Percentiles rank a stretch among this genome's conserved stretches.
phyloP scores from a whole-genome alignment of 2,329 filamentous ascomycete genomes.

The Leptoxyphium fumago region DNA sequence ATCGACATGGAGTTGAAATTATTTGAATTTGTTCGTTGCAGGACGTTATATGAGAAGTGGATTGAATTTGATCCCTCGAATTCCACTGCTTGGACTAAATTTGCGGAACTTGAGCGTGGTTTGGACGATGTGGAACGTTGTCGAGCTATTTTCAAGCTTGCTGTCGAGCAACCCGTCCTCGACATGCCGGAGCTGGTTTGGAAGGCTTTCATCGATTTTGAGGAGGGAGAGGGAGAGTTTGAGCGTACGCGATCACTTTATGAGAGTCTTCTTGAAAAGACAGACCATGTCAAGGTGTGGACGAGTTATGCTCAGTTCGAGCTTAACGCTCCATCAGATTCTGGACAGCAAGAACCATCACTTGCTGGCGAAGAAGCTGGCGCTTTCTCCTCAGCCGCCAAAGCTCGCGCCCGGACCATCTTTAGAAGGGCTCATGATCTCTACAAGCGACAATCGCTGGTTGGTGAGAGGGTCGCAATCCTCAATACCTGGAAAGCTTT shows the following conservation, averaged over 20 bases:
- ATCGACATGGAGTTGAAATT: conserved; percentile 84
- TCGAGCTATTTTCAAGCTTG: conserved; percentile 83
- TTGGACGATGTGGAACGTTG: conserved; percentile 81
- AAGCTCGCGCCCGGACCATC: conserved; percentile 62
- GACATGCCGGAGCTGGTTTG: conserved; percentile 97
- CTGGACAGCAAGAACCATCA: conserved; percentile 50
- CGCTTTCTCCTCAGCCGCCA: conserved; percentile 52
- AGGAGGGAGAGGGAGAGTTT: conserved; percentile 89
- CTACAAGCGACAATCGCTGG: conserved; percentile 81
- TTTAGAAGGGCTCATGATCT: conserved; percentile 75
- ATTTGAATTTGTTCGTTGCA: conserved; percentile 85
- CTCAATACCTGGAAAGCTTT: conserved; percentile 89
- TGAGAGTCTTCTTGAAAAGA: conserved; percentile 81
- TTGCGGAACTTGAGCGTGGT: conserved; percentile 81
- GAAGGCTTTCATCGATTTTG: conserved; percentile 98
- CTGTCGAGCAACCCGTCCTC: conserved; percentile 63
- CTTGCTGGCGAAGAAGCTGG: conserved; percentile 33
- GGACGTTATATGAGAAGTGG: conserved; percentile 85
- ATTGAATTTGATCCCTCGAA: conserved; percentile 85
- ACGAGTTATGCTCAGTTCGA: conserved; percentile 98
- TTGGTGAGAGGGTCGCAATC: conserved; percentile 83
- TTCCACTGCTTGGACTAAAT: conserved; percentile 89
- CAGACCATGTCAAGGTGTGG: conserved; percentile 99
- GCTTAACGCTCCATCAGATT: conserved; percentile 57
- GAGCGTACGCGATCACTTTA: conserved; percentile 69